Conservation (phyloP, 768 basidiomycete genomes). For the Macrolepiota fuliginosa region DNA sequence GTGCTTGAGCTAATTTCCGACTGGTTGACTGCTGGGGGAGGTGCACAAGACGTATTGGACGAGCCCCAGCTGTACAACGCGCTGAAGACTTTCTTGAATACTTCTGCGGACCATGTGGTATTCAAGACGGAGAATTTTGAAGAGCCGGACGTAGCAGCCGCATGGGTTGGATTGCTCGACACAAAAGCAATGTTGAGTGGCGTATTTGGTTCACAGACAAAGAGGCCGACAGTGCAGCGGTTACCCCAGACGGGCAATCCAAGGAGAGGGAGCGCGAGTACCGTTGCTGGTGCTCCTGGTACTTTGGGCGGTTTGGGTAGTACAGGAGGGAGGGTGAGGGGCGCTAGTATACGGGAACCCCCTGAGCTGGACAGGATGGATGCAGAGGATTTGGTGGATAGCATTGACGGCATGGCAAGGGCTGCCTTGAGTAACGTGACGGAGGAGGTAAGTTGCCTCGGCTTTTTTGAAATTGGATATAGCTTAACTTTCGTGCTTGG, state of each 20-base stretch:
- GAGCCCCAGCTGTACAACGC: slow-evolving; percentile 62
- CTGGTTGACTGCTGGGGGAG: slow-evolving; percentile 73
- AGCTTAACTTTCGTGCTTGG: not conserved
- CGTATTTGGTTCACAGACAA: slow-evolving; percentile 53
- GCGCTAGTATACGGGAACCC: slow-evolving; percentile 42
- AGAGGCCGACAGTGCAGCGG: slow-evolving; percentile 47
- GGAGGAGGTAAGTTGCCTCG: slow-evolving; percentile 55
- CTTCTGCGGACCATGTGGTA: slow-evolving; percentile 48
- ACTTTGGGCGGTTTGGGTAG: slow-evolving; percentile 18
- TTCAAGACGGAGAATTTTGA: slow-evolving; percentile 38
- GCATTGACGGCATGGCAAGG: slow-evolving; percentile 71
- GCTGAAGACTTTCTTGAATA: slow-evolving; percentile 58
- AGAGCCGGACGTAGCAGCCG: slow-evolving; percentile 43
- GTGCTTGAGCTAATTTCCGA: slow-evolving; percentile 65
- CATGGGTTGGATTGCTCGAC: slow-evolving; percentile 43
- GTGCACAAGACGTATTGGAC: slow-evolving; percentile 77
- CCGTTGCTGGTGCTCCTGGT: slow-evolving; percentile 11
- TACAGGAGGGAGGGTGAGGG: slow-evolving; percentile 28
- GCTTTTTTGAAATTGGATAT: slow-evolving; percentile 5
- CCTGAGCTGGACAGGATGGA: slow-evolving; percentile 64
- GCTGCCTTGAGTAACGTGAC: slow-evolving; percentile 76
- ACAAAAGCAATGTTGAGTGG: slow-evolving; percentile 38
- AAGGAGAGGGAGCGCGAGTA: slow-evolving; percentile 7
- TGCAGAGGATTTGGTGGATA: slow-evolving; percentile 73
- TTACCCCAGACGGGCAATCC: not conserved